Conservation (phyloP, 179 eudicot genomes). For the Heliamphora pulchella region DNA sequence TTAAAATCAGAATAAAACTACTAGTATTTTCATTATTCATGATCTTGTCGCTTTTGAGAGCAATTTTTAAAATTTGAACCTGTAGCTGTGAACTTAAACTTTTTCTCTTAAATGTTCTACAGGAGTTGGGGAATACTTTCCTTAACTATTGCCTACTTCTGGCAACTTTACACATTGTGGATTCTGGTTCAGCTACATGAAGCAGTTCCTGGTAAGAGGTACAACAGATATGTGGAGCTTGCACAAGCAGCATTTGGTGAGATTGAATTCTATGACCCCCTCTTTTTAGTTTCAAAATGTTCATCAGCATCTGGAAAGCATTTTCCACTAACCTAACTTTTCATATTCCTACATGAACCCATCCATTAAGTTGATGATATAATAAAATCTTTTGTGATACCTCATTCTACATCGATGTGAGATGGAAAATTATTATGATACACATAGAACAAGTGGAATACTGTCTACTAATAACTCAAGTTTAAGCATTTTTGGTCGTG, state of each 20-base stretch:
- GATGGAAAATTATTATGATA: too few relatives aligned
- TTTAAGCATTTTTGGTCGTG: too few relatives aligned
- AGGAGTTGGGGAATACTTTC: constrained; percentile 98
- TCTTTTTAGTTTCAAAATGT: neutral
- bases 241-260: constrained; percentile 97
- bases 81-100: neutral
- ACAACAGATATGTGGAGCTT: constrained; percentile 91
- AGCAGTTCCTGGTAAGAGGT: constrained; percentile 95
- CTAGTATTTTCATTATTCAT: too few relatives aligned
- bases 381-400: too few relatives aligned
- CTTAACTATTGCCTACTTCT: constrained; percentile 71
- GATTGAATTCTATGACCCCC: constrained; percentile 5
- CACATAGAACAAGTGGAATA: too few relatives aligned
- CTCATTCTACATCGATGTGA: too few relatives aligned
- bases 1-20: too few relatives aligned
- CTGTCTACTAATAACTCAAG: too few relatives aligned
- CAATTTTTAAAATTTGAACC: neutral
- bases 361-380: neutral
- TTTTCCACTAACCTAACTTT: neutral
- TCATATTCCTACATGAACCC: neutral
- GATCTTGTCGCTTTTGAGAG: neutral
- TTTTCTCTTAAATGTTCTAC: constrained; percentile 18
- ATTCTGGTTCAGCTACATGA: constrained; percentile 91
- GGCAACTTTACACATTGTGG: constrained; percentile 97
- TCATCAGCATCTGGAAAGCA: neutral